Evolutionary conservation across 106 monocot species (phyloP).

Genomic region (Apostasia ramifera): DNA sequence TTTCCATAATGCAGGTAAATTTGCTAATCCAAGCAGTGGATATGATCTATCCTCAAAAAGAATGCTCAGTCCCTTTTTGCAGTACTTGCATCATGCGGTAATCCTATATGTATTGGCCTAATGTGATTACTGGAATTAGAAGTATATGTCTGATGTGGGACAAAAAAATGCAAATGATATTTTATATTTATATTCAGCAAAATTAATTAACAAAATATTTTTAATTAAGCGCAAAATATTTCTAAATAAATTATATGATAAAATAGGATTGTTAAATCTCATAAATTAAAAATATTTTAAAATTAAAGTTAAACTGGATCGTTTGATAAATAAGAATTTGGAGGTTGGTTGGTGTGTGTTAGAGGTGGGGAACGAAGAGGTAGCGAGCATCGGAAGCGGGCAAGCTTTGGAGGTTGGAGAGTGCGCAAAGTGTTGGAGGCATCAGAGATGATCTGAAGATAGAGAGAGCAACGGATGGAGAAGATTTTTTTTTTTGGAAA

Average conservation of each 20-base stretch:
- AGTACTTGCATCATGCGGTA: slow-evolving; percentile 32
- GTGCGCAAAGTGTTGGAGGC: too few relatives aligned
- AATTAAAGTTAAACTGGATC: too few relatives aligned
- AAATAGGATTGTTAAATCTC: too few relatives aligned
- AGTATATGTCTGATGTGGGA: background rate
- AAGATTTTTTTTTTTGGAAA: too few relatives aligned
- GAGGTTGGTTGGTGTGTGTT: background rate
- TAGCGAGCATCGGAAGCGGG: background rate
- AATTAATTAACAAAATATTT: too few relatives aligned
- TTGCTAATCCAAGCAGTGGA: slow-evolving; percentile 11
- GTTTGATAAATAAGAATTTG: background rate
- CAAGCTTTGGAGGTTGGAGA: background rate
- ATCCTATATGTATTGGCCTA: background rate
- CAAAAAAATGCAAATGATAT: too few relatives aligned
- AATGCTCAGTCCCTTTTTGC: slow-evolving; percentile 10
- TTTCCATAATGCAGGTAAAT: slow-evolving; percentile 18
- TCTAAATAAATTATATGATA: too few relatives aligned
- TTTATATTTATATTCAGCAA: too few relatives aligned
- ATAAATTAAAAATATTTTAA: too few relatives aligned
- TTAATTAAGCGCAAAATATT: too few relatives aligned
- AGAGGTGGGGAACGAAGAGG: background rate
- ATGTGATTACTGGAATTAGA: background rate
- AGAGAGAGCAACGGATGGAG: too few relatives aligned
- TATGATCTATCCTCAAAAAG: slow-evolving; percentile 11
- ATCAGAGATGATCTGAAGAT: too few relatives aligned